Evolutionary conservation across 2,329 filamentous ascomycete genomes (phyloP).

Genomic region (Dactylellina cionopaga): DNA sequence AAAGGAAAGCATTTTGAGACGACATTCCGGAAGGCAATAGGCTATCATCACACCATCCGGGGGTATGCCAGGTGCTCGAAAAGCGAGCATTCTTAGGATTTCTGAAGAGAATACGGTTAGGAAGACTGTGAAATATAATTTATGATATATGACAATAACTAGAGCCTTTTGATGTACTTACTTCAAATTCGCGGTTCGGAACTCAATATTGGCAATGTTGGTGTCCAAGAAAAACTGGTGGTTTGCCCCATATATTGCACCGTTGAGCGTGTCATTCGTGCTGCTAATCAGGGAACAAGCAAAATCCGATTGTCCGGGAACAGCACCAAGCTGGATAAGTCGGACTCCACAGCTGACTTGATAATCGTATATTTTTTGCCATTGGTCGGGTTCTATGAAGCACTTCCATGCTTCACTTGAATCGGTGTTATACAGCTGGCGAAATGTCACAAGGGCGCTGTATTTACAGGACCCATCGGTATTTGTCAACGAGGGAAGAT

Average conservation of each 20-base stretch:
- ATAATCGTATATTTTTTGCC: conserved; percentile 68
- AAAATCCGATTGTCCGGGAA: conserved; percentile 63
- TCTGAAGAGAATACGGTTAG: not conserved
- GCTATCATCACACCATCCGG: conserved; percentile 36
- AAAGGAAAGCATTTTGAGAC: conserved; percentile 39
- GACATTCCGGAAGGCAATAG: conserved; percentile 32
- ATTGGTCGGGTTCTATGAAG: conserved; percentile 68
- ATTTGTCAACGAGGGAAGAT: conserved; percentile 67
- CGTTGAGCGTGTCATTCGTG: conserved; percentile 66
- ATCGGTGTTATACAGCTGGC: conserved; percentile 67
- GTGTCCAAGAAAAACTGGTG: conserved; percentile 61
- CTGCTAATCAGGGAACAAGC: conserved; percentile 64
- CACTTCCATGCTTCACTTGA: conserved; percentile 65
- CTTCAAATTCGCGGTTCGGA: conserved; percentile 68
- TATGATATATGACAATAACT: not conserved
- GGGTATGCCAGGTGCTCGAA: conserved; percentile 33
- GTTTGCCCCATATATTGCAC: conserved; percentile 59
- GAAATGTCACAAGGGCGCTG: conserved; percentile 68
- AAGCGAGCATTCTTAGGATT: conserved; percentile 48
- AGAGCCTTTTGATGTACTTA: conserved; percentile 52
- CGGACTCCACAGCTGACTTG: conserved; percentile 66
- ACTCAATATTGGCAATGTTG: conserved; percentile 61
- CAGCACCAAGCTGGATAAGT: conserved; percentile 71
- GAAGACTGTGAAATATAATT: not conserved
- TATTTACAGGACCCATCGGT: conserved; percentile 67